Base-by-base conservation (phyloP, 768 basidiomycete species). In the Hypsizygus marmoreus region DNA sequence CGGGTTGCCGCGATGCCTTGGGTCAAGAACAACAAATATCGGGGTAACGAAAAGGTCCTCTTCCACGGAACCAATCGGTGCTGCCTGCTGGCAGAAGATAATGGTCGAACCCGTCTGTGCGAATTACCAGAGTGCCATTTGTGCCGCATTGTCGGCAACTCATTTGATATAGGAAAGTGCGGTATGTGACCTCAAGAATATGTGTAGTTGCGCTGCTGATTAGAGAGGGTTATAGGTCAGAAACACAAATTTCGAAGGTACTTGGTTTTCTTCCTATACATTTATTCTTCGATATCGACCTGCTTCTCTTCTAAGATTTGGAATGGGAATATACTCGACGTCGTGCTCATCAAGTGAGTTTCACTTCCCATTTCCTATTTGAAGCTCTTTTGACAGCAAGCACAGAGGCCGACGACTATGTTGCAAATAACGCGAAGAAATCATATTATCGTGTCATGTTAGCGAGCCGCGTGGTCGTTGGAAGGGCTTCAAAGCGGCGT, bases 381-480 rank as follows among this genome's bases (percentile, higher is more conserved):
- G 31, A 33, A 45, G 50, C 26, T 48, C 41, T 26, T 17, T 17
- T 24, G n/a, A n/a, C n/a, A n/a, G 31, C 6, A 22, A 9, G 24
- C 23, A 12, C 49, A 86, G 84, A 86, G 60, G 84, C 85, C 25
- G 83, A 86, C 47, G 84, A 86, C 55, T 87, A 86, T 56, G 63
- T 69, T 16, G 49, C 57, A 34, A 83, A 75, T 51, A 58, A 64
- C 10, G 67, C 74, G 16, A 61, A 71, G 34, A 59, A 65, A 22
- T 69, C 75, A 5, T 58, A 61, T 12, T 67, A 74, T 42, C 77
- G 80, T 16, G 77, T 78, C 12, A 62, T 82, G 48, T 61, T 86
- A 10, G 69, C 82, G 32, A 82, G 72, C 56, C 78, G 81, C 17
- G 84, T 87, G 14, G 71, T 82, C n/a, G 76, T 84, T 30, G 84